Percentiles rank a stretch among this genome's conserved stretches.
These are phyloP conservation scores for Jamesozyma gamospora DNA, from an alignment of 805 yeast genomes.

Conservation along the genomic window DNA sequence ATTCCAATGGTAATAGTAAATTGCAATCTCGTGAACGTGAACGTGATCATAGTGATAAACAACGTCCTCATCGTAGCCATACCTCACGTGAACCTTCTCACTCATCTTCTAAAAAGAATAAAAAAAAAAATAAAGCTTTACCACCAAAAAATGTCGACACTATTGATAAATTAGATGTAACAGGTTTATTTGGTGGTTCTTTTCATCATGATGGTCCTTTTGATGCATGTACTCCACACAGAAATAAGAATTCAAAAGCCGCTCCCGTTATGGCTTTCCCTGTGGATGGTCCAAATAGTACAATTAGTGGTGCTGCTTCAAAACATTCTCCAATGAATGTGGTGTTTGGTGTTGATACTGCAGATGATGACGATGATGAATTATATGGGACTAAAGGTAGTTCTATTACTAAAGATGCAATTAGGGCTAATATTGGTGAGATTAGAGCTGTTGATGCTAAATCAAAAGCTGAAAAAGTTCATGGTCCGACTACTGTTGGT, in stretches of 20 bases:
- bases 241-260: constrained; percentile 63
- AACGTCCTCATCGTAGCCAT: constrained; percentile 3
- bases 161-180: constrained; percentile 90
- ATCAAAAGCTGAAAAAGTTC: constrained; percentile 58
- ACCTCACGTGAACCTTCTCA: constrained; percentile 1
- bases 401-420: constrained; percentile 29
- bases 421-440: constrained; percentile 39
- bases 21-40: constrained; percentile 4
- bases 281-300: constrained; percentile 76
- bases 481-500: constrained; percentile 81
- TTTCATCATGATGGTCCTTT: constrained; percentile 99
- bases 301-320: constrained; percentile 44
- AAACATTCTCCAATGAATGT: constrained; percentile 58
- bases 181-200: constrained; percentile 87
- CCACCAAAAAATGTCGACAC: constrained; percentile 76
- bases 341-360: constrained; percentile 59
- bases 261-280: constrained; percentile 97
- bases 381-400: constrained; percentile 18
- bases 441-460: constrained; percentile 64
- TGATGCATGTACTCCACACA: constrained; percentile 95
- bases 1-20: constrained; percentile 4
- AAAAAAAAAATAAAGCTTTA: constrained; percentile 32
- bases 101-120: constrained; percentile 20
- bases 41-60: background rate
- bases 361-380: constrained; percentile 37